Evolutionary conservation across 371 early-diverging fungal species (phyloP).

Genomic region (Thermomucor indicae-seudaticae): DNA sequence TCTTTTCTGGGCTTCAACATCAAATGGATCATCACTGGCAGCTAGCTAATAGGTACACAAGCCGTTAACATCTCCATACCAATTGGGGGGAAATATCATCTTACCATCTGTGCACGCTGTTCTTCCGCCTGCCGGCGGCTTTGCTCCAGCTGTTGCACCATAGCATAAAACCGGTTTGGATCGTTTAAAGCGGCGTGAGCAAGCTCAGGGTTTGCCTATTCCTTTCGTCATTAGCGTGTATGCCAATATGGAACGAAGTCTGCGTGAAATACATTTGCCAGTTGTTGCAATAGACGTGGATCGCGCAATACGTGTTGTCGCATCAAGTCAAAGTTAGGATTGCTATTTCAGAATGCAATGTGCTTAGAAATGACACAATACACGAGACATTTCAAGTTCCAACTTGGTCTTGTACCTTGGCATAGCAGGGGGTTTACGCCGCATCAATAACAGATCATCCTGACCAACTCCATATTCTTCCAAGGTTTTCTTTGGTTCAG

Average conservation of each 20-base stretch:
- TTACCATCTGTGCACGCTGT: conserved; percentile 54
- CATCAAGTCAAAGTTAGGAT: conserved; percentile 62
- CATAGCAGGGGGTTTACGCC: conserved; percentile 15
- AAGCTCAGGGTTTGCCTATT: conserved; percentile 67
- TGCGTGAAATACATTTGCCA: conserved; percentile 45
- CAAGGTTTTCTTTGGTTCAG: conserved; percentile 61
- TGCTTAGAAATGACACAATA: too few relatives aligned
- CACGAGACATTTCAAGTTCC: too few relatives aligned
- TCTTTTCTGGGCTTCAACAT: conserved; percentile 83
- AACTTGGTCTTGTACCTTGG: neutral
- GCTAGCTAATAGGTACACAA: conserved; percentile 31
- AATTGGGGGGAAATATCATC: too few relatives aligned
- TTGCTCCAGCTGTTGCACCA: conserved; percentile 63
- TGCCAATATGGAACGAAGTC: neutral
- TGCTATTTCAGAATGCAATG: conserved; percentile 12
- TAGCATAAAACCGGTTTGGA: conserved; percentile 60
- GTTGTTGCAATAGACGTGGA: conserved; percentile 60
- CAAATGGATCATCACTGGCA: conserved; percentile 79
- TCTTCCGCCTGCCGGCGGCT: conserved; percentile 54
- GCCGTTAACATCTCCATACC: too few relatives aligned
- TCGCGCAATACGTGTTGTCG: conserved; percentile 73
- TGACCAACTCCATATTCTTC: conserved; percentile 61
- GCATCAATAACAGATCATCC: conserved; percentile 74
- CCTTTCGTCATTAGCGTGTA: neutral
- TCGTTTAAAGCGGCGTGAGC: conserved; percentile 66